These are phyloP conservation scores for Leptodermis oblonga DNA, from an alignment of 257 asterid genomes.

Conservation along the genomic window DNA sequence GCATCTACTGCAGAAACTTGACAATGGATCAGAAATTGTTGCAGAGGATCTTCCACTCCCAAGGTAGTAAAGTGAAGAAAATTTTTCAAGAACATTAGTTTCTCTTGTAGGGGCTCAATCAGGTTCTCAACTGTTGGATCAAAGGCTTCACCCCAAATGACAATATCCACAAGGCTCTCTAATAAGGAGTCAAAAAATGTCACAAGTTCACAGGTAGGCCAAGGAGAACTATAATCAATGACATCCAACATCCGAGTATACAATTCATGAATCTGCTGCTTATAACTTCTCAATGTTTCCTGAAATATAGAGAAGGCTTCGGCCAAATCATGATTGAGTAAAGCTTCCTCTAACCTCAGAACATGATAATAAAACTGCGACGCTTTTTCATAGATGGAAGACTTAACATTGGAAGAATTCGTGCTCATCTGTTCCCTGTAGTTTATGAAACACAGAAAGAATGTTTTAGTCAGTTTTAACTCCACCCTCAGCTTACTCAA, in stretches of 20 bases:
- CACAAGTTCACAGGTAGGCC: neutral
- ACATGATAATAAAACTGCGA: neutral
- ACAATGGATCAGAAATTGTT: neutral
- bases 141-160: neutral
- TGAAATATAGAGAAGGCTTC: neutral
- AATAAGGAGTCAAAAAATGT: neutral
- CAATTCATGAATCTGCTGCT: neutral
- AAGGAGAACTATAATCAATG: neutral
- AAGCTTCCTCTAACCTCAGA: slow-evolving; percentile 6
- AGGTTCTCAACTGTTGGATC: neutral
- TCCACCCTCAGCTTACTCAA: slow-evolving; percentile 6
- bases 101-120: neutral
- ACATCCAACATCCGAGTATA: neutral
- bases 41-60: neutral
- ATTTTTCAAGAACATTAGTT: neutral
- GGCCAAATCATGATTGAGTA: neutral
- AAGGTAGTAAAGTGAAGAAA: neutral
- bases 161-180: neutral
- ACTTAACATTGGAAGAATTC: neutral
- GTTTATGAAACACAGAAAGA: neutral
- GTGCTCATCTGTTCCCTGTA: neutral
- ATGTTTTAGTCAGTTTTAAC: neutral
- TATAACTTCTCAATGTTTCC: neutral
- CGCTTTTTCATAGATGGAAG: neutral
- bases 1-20: neutral